A percentile compares a stretch with the other conserved stretches of the same genome.
These are phyloP conservation scores for Boechera retrofracta DNA, from an alignment of 345 rosid genomes.

Conservation along the genomic window DNA sequence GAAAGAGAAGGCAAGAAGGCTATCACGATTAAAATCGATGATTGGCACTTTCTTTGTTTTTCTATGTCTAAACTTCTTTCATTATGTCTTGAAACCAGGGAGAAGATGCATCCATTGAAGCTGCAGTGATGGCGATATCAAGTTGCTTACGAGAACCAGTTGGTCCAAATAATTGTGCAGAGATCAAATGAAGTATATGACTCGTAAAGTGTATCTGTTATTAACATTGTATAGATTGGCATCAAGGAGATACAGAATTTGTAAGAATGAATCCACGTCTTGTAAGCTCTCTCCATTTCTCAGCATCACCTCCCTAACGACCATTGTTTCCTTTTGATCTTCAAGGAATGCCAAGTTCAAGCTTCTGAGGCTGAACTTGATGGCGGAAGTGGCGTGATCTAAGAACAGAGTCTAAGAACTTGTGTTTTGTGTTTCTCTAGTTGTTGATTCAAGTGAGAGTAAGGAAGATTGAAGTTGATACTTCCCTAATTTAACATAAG, in stretches of 20 bases:
- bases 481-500: neutral
- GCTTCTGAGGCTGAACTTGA: neutral
- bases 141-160: slow-evolving; percentile 83
- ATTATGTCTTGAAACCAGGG: slow-evolving; percentile 58
- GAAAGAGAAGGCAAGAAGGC: slow-evolving; percentile 76
- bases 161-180: slow-evolving; percentile 75
- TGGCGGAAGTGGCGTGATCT: neutral
- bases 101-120: slow-evolving; percentile 89
- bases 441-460: neutral
- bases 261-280: neutral
- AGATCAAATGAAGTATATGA: slow-evolving; percentile 52
- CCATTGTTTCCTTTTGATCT: neutral
- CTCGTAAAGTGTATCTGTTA: neutral
- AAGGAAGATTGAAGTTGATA: neutral
- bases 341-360: neutral
- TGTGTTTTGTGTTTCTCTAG: slow-evolving; percentile 4
- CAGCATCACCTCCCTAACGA: neutral
- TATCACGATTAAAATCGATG: slow-evolving; percentile 20
- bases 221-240: slow-evolving; percentile 29
- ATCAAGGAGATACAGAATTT: neutral
- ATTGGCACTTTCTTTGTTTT: neutral
- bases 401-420: neutral
- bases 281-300: neutral
- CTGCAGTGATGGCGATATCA: slow-evolving; percentile 89
- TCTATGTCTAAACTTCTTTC: neutral